These are phyloP conservation scores for Penicillium sp. DNA, from an alignment of 2,329 filamentous ascomycete species.

Conservation along the genomic window DNA sequence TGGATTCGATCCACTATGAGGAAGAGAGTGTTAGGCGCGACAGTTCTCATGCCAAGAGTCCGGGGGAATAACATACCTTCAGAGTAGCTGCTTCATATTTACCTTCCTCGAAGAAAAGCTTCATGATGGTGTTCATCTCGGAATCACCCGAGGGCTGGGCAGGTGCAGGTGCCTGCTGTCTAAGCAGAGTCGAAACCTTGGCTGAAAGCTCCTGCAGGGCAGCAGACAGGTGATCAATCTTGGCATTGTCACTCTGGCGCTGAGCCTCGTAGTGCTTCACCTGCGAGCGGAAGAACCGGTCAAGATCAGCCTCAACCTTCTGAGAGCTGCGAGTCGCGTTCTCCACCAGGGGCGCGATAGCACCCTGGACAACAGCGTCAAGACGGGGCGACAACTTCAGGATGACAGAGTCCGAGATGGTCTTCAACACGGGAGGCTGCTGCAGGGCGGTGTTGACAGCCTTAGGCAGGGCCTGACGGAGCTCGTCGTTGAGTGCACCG, in stretches of 20 bases:
- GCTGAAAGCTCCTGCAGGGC: constrained; percentile 63
- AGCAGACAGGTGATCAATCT: constrained; percentile 65
- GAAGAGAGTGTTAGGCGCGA: constrained; percentile 31
- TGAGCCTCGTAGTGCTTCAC: constrained; percentile 59
- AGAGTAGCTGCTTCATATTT: constrained; percentile 54
- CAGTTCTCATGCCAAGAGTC: not conserved
- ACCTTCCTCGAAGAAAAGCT: constrained; percentile 45
- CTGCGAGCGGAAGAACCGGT: constrained; percentile 63
- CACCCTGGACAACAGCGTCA: constrained; percentile 68
- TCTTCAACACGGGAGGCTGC: constrained; percentile 73
- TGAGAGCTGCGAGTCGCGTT: constrained; percentile 71
- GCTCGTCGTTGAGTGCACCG: constrained; percentile 72
- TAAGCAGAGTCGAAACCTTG: constrained; percentile 52
- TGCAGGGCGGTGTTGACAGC: constrained; percentile 72
- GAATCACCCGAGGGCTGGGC: constrained; percentile 41
- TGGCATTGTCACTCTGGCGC: constrained; percentile 61
- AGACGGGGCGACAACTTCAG: constrained; percentile 70
- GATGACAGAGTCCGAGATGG: constrained; percentile 74
- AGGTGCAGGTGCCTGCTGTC: constrained; percentile 50
- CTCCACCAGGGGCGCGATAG: constrained; percentile 70
- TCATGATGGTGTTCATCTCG: constrained; percentile 51
- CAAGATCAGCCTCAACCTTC: constrained; percentile 70
- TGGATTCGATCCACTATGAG: constrained; percentile 66
- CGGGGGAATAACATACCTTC: constrained; percentile 42
- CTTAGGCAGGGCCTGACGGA: constrained; percentile 72